Conservation (phyloP, 306 rosid species). For the Mucuna pruriens region DNA sequence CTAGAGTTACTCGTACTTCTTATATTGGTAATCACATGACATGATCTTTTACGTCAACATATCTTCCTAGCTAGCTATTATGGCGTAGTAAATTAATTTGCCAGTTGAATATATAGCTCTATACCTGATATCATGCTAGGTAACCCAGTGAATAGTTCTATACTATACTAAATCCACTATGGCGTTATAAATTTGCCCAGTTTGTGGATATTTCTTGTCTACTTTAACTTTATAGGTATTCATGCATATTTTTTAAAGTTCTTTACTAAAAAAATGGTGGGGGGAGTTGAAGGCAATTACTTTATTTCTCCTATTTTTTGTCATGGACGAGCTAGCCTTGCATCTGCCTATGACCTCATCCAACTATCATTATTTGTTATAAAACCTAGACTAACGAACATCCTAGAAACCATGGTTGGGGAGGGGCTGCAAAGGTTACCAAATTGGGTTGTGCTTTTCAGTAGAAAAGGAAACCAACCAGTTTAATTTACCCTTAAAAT, state of each 20-base stretch:
- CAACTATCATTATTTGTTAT: not conserved
- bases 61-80: not conserved
- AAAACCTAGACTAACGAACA: not conserved
- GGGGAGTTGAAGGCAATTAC: not conserved
- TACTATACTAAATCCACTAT: not conserved
- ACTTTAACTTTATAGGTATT: not conserved
- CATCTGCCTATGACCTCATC: not conserved
- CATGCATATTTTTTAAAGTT: not conserved
- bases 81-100: not conserved
- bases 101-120: not conserved
- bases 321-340: not conserved
- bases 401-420: not conserved
- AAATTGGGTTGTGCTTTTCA: constrained; percentile 3
- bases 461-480: not conserved
- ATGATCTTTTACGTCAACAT: not conserved
- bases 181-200: not conserved
- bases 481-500: constrained; percentile 4
- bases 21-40: not conserved
- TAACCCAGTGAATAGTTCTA: not conserved
- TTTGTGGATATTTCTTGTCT: not conserved
- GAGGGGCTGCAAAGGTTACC: not conserved
- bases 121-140: not conserved
- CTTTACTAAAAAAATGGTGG: not conserved
- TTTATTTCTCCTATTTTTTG: not conserved
- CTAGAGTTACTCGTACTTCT: not conserved